These are phyloP conservation scores for Ceratobasidium sp. DNA, from an alignment of 1,284 basidiomycete genomes.

Conservation along the genomic window DNA sequence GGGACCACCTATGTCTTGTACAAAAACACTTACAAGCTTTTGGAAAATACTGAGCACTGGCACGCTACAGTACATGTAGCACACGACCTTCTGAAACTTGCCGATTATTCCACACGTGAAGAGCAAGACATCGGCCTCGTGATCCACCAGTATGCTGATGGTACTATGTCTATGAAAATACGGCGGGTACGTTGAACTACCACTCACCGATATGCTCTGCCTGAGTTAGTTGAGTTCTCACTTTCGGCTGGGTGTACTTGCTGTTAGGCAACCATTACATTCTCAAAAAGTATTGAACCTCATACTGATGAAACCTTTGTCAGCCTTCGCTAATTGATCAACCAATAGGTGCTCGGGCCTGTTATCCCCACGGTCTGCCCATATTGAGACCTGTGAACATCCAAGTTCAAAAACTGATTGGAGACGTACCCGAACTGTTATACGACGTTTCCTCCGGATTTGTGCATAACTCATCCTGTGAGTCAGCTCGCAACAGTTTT, in stretches of 20 bases:
- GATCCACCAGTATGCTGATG: neutral
- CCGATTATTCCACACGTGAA: neutral
- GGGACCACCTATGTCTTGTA: neutral
- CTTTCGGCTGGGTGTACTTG: neutral
- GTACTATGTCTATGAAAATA: neutral
- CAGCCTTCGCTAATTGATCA: neutral
- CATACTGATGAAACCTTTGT: too few species aligned
- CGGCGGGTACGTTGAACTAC: neutral
- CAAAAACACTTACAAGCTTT: neutral
- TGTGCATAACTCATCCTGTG: neutral
- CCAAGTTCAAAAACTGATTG: neutral
- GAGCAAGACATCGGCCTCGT: conserved; percentile 3
- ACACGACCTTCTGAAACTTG: neutral
- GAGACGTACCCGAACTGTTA: neutral
- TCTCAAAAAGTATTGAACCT: too few species aligned
- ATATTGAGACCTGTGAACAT: neutral
- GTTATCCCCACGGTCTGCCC: neutral
- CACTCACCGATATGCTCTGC: neutral
- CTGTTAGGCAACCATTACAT: neutral
- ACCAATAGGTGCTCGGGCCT: neutral
- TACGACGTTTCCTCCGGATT: neutral
- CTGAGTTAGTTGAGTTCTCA: neutral
- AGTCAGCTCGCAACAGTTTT: neutral
- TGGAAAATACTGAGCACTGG: neutral
- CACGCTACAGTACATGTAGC: conserved; percentile 8